phyloP scores from a whole-genome alignment of 805 yeast genomes.

The Cyberlindnera misumaiensis region DNA sequence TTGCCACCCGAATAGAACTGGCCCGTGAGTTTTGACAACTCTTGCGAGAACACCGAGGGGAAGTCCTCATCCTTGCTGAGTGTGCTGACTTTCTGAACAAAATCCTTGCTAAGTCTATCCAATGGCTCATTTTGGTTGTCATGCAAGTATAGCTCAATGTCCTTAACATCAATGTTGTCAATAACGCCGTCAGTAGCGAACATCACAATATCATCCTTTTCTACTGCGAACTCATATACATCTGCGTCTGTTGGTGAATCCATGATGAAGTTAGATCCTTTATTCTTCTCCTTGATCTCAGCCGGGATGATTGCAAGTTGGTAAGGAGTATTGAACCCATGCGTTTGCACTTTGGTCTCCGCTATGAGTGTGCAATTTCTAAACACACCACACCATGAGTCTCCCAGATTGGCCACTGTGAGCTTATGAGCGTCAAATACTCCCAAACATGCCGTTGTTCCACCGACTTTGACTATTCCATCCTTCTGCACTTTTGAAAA shows the following conservation, averaged over 20 bases:
- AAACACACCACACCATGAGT: slow-evolving; percentile 89
- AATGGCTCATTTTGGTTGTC: slow-evolving; percentile 39
- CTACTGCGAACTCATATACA: slow-evolving; percentile 53
- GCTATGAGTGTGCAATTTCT: slow-evolving; percentile 54
- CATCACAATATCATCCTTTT: slow-evolving; percentile 67
- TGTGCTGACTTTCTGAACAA: slow-evolving; percentile 61
- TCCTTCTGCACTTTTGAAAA: slow-evolving; percentile 45
- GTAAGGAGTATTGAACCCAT: slow-evolving; percentile 86
- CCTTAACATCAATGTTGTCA: slow-evolving; percentile 73
- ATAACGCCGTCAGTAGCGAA: slow-evolving; percentile 93
- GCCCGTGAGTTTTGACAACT: slow-evolving; percentile 56
- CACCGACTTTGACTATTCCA: slow-evolving; percentile 75
- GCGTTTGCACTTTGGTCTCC: slow-evolving; percentile 73
- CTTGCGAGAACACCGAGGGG: slow-evolving; percentile 84
- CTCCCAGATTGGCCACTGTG: slow-evolving; percentile 79
- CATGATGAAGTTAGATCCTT: slow-evolving; percentile 53
- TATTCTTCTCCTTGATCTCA: slow-evolving; percentile 40
- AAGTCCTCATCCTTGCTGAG: slow-evolving; percentile 66
- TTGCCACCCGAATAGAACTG: slow-evolving; percentile 83
- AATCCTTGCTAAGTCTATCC: slow-evolving; percentile 40
- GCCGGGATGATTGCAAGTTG: slow-evolving; percentile 83
- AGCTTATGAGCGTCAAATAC: slow-evolving; percentile 47
- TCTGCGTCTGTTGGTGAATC: slow-evolving; percentile 70
- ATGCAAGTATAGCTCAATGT: slow-evolving; percentile 59
- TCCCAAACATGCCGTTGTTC: slow-evolving; percentile 90